These are phyloP conservation scores for Terana coerulea DNA, from an alignment of 768 basidiomycete genomes.

Conservation along the genomic window DNA sequence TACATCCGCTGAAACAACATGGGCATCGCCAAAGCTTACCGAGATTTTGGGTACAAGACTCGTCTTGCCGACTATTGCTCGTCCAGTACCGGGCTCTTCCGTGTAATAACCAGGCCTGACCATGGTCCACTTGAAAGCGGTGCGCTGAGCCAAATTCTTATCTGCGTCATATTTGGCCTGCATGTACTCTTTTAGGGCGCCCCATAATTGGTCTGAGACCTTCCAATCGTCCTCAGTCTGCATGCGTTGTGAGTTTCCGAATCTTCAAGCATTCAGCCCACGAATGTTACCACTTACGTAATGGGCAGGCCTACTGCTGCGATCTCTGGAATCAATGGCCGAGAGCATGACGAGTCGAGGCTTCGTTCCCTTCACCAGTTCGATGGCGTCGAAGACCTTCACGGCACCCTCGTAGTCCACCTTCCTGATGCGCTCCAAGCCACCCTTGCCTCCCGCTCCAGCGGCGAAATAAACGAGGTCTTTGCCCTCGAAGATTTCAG, in stretches of 20 bases:
- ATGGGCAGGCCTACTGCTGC: conserved; percentile 40
- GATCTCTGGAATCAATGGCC: conserved; percentile 55
- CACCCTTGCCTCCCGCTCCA: conserved; percentile 57
- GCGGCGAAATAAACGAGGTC: conserved; percentile 39
- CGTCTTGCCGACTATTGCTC: conserved; percentile 49
- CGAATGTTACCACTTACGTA: conserved; percentile 47
- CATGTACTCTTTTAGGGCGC: conserved; percentile 38
- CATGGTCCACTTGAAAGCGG: conserved; percentile 61
- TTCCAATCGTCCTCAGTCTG: conserved; percentile 46
- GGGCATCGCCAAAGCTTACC: background rate
- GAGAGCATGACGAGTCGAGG: conserved; percentile 59
- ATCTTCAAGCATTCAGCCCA: too few species aligned
- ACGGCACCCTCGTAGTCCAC: conserved; percentile 63
- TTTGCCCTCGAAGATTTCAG: conserved; percentile 34
- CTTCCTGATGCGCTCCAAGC: conserved; percentile 46
- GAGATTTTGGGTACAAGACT: conserved; percentile 29
- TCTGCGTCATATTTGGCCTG: conserved; percentile 42
- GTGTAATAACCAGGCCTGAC: conserved; percentile 55
- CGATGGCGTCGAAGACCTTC: conserved; percentile 69
- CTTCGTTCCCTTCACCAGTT: conserved; percentile 40
- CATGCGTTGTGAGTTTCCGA: too few species aligned
- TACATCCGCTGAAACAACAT: background rate
- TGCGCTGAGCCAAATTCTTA: conserved; percentile 39
- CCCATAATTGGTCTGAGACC: conserved; percentile 38
- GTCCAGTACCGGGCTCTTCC: conserved; percentile 47